Base-by-base conservation (phyloP, 345 rosid species). In the Litchi chinensis region DNA sequence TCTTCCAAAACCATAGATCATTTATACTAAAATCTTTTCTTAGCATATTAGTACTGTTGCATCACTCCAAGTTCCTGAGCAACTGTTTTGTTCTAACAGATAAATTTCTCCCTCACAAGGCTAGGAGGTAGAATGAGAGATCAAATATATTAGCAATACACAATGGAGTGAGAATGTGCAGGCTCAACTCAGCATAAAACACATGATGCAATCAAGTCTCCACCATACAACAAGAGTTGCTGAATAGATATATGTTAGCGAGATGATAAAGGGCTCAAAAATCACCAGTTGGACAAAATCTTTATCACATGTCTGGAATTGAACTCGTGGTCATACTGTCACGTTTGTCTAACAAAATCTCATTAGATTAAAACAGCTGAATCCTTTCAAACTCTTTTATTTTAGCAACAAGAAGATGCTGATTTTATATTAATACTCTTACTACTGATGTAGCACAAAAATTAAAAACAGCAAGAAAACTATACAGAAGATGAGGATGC, bases 261-360 rank as follows among this genome's bases (percentile, higher is more conserved):
- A 68, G 62, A 13, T 60, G 57, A 62, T 60, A 24, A 62, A 73
- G 65, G 65, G 32, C 32, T 59, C n/a, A 60, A 62, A 62, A 24
- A 10, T 62, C 59, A 56, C 28, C 5, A 28, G 3, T 70, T 52
- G n/a, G 63, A 71, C 37, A 28, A 22, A 71, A 56, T 9, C 64
- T 32, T 48, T 12, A 48, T 15, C 41, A n/a, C 54, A 4, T 57
- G 28, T 46, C 12, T 12, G 26, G 48, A 48, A 70, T 6, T 21
- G 18, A 44, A 26, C 22, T 43, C 48, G 11, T 68, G 39, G 52
- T 12, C 41, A 22, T 48, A 24, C 60, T 12, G 13, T 68, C 50
- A n/a, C 41, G 52, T 12, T 68, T 41, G 28, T 41, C 24, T 6
- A 22, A 44, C n/a, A 13, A 18, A 71, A 22, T 56, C 26, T 54